Conservation (phyloP, 768 basidiomycete species). For the Tulasnella sp. region DNA sequence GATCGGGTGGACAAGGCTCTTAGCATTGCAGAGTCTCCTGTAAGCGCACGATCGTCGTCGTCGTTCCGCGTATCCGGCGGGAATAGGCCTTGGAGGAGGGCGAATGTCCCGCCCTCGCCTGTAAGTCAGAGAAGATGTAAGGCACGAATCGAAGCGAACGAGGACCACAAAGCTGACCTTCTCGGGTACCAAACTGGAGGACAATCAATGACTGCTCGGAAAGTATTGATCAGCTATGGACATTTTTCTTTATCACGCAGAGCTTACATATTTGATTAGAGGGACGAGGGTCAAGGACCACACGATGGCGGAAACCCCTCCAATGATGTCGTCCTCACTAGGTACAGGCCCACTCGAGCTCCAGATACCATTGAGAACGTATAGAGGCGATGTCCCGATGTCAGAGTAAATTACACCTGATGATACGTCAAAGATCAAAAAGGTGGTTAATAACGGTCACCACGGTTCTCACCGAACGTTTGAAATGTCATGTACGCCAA, state of each 20-base stretch:
- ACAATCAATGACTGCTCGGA: constrained; percentile 38
- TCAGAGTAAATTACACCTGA: constrained; percentile 36
- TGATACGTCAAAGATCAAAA: not conserved
- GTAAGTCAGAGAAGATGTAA: constrained; percentile 23
- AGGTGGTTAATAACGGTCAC: not conserved
- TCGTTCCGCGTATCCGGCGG: constrained; percentile 38
- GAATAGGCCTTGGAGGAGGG: constrained; percentile 49
- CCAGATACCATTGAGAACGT: constrained; percentile 58
- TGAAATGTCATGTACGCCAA: constrained; percentile 9
- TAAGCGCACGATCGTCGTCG: constrained; percentile 45
- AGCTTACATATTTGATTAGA: constrained; percentile 50
- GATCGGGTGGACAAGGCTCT: constrained; percentile 25
- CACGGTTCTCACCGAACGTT: constrained; percentile 8
- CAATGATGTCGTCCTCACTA: constrained; percentile 49
- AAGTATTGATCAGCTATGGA: not conserved
- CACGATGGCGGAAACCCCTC: constrained; percentile 50
- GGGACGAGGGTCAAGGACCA: constrained; percentile 56
- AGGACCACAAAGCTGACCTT: constrained; percentile 31
- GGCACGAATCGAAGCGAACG: constrained; percentile 14
- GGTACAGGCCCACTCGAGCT: constrained; percentile 39
- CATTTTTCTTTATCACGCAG: no score
- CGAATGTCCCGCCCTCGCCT: constrained; percentile 59
- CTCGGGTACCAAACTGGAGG: constrained; percentile 38
- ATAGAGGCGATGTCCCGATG: constrained; percentile 30
- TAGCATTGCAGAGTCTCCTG: constrained; percentile 31